These are phyloP conservation scores for Hericium coralloides DNA, from an alignment of 768 basidiomycete genomes.

Conservation along the genomic window DNA sequence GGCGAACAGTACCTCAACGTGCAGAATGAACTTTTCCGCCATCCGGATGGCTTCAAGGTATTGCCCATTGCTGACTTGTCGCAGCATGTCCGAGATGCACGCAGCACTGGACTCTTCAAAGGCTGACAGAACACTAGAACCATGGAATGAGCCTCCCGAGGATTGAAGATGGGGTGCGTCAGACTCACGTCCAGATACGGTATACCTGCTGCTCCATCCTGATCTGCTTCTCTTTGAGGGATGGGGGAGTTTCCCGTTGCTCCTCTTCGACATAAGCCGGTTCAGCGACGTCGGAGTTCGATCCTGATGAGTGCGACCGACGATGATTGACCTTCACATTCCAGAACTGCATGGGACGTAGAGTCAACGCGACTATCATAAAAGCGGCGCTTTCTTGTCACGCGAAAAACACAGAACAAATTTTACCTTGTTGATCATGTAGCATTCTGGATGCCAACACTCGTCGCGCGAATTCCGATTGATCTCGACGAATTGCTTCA, in stretches of 20 bases:
- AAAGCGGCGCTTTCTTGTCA: background rate
- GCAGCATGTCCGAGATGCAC: slow-evolving; percentile 97
- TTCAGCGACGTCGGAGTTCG: slow-evolving; percentile 22
- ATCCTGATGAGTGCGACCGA: slow-evolving; percentile 51
- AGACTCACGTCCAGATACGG: slow-evolving; percentile 93
- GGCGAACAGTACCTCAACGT: slow-evolving; percentile 95
- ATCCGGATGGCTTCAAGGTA: slow-evolving; percentile 96
- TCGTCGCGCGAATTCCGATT: slow-evolving; percentile 97
- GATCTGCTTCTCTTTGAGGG: slow-evolving; percentile 83
- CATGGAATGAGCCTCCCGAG: background rate
- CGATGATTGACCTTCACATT: slow-evolving; percentile 89
- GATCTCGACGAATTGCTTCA: slow-evolving; percentile 99
- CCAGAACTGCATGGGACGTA: slow-evolving; percentile 67
- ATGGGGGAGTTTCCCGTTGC: slow-evolving; percentile 60
- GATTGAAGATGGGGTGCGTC: too few relatives aligned
- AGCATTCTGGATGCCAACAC: slow-evolving; percentile 99
- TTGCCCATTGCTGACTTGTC: slow-evolving; percentile 93
- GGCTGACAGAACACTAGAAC: slow-evolving; percentile 75
- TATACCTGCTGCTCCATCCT: slow-evolving; percentile 97
- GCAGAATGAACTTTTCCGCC: slow-evolving; percentile 97
- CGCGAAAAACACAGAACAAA: background rate
- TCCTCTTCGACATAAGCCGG: slow-evolving; percentile 72
- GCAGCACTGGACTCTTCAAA: slow-evolving; percentile 99
- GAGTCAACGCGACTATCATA: slow-evolving; percentile 2
- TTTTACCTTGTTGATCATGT: slow-evolving; percentile 97